These are phyloP conservation scores for Lecanicillium sp. DNA, from an alignment of 2,329 filamentous ascomycete genomes.

Conservation along the genomic window DNA sequence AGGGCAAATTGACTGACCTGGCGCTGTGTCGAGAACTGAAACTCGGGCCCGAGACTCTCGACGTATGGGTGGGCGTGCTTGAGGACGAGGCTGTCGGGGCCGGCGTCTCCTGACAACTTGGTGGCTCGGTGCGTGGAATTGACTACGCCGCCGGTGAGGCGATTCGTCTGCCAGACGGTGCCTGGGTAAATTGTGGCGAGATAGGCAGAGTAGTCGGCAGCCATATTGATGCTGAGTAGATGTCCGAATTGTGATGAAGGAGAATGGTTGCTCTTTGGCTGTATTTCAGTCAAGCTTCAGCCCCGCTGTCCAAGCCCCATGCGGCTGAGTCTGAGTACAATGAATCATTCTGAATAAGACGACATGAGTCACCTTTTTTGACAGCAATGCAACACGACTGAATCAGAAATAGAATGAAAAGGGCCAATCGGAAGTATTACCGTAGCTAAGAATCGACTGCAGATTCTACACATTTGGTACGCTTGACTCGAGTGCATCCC, in stretches of 20 bases:
- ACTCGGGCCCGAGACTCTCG: slow-evolving; percentile 14
- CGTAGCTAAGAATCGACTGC: too few relatives aligned
- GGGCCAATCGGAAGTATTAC: too few relatives aligned
- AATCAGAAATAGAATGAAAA: too few relatives aligned
- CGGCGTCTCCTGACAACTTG: slow-evolving; percentile 5
- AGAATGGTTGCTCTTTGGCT: neutral
- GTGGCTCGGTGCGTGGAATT: slow-evolving; percentile 17
- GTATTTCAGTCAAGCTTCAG: neutral
- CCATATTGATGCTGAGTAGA: neutral
- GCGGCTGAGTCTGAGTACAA: too few relatives aligned
- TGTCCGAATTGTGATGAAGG: neutral
- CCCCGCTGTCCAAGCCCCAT: neutral
- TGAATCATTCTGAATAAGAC: too few relatives aligned
- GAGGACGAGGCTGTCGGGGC: slow-evolving; percentile 16
- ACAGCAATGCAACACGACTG: too few relatives aligned
- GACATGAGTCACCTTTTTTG: neutral
- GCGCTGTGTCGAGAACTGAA: slow-evolving; percentile 15
- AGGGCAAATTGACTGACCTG: slow-evolving; percentile 12
- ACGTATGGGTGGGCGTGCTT: slow-evolving; percentile 19
- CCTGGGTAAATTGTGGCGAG: slow-evolving; percentile 14
- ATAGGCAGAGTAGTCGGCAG: slow-evolving; percentile 12
- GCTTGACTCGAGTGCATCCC: neutral
- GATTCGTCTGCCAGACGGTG: slow-evolving; percentile 10
- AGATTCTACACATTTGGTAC: too few relatives aligned
- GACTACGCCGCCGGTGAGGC: slow-evolving; percentile 17